Evolutionary conservation across 2,329 filamentous ascomycete genomes (phyloP).

Genomic region (Cadophora sp.): DNA sequence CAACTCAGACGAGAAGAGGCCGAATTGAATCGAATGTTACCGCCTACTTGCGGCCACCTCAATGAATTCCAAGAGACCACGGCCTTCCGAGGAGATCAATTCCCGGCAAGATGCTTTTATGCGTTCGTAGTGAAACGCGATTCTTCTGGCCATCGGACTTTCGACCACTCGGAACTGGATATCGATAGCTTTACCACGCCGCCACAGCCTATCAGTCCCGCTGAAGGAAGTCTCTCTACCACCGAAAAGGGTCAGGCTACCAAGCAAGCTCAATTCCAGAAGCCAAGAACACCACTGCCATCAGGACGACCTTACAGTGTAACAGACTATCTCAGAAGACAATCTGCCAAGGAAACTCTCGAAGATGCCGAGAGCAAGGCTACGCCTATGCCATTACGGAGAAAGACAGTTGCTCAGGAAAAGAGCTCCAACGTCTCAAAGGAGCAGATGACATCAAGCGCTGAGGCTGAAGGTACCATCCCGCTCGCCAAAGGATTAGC

Average conservation of each 20-base stretch:
- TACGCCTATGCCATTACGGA: background rate
- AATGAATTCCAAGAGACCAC: no score
- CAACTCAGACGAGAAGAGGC: no score
- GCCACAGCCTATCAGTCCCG: background rate
- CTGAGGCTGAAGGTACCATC: background rate
- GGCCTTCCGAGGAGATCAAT: no score
- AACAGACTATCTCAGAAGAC: background rate
- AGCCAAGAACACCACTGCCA: background rate
- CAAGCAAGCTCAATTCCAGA: background rate
- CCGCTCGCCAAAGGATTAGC: background rate
- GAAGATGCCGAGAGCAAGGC: background rate
- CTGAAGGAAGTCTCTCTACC: background rate
- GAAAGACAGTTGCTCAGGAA: background rate
- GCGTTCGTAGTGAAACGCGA: no score
- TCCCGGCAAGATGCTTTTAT: no score
- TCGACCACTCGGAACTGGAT: no score
- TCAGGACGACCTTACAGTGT: background rate
- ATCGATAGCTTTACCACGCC: no score
- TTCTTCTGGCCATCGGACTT: no score
- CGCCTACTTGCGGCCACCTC: no score
- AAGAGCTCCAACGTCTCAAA: background rate
- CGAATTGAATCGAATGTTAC: no score
- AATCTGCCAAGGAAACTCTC: background rate
- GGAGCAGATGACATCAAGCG: background rate
- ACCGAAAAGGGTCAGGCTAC: background rate